Evolutionary conservation across 148 eudicot species (phyloP), one percentile per base, ranked within the genome.

Genomic region (Oxyria digyna): DNA sequence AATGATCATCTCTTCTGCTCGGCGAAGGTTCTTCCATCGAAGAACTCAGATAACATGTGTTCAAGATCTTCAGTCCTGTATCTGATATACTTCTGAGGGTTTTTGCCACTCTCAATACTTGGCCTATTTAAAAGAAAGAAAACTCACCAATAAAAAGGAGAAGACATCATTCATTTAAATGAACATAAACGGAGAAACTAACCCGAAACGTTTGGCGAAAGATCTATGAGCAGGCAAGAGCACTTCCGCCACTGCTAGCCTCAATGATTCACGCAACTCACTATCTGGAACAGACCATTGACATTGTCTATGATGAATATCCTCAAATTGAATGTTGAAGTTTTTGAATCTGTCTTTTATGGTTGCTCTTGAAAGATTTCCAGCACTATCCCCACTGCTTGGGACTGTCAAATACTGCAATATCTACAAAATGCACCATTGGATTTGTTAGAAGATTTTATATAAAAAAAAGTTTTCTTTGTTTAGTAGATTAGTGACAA

Each of bases 261-360:
- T 87, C 66, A 94, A 69, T 9, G 98, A 94, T 79, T 94, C 98
- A 46, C 96, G 91, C 41, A 93, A 67, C 80, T 93, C 98, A 68
- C 91, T 93, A 72, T 89, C 98, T 20, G 98, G 96, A 67, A 93
- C 98, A 32, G 98, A 84, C 98, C 98, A 93, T 76, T 93, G 98
- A 62, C 94, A 89, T 70, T 93, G 96, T 75, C 91, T 76, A 71
- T 93, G 95, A 80, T 93, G 95, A 78, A 93, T 78, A 70, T 93
- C 98, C 77, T 93, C 98, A 52, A 93, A 93, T 67, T 81, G 88
- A 31, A 80, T n/a, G 77, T 93, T 93, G 84, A 93, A 93, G 45
- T 83, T 83, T 78, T 87, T 93, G 75, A 83, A 93, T 72, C 89
- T 78, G 41, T 93, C 96, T 80, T 93, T 93, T 24, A 92, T 77